phyloP scores from a whole-genome alignment of 306 rosid species.

The Vigna unguiculata region DNA sequence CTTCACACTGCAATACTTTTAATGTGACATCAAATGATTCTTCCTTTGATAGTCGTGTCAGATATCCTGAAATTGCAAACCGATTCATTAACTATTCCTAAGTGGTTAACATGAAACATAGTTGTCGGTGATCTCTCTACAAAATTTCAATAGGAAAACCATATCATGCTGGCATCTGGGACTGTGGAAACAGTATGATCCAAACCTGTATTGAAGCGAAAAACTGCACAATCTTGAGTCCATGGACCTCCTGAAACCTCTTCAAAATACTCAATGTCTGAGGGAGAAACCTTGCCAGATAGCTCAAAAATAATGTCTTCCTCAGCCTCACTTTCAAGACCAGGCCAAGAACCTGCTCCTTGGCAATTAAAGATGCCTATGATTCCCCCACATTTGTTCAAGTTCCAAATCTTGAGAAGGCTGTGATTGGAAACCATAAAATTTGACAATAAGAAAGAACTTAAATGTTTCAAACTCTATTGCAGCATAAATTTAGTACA shows the following conservation, averaged over 20 bases:
- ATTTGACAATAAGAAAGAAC: slow-evolving; percentile 3
- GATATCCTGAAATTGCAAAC: slow-evolving; percentile 20
- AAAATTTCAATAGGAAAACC: background rate
- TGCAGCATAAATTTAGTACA: background rate
- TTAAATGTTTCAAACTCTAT: background rate
- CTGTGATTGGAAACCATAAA: slow-evolving; percentile 22
- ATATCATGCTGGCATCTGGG: background rate
- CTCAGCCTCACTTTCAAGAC: slow-evolving; percentile 20
- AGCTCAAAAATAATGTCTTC: slow-evolving; percentile 14
- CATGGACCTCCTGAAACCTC: slow-evolving; percentile 14
- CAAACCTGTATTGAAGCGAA: slow-evolving; percentile 22
- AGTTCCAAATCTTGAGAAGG: slow-evolving; percentile 40
- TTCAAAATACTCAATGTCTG: slow-evolving; percentile 33
- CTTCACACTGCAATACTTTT: slow-evolving; percentile 35
- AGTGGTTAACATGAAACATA: background rate
- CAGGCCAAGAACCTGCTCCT: slow-evolving; percentile 37
- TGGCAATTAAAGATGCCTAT: slow-evolving; percentile 33
- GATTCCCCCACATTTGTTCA: slow-evolving; percentile 35
- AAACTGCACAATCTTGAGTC: slow-evolving; percentile 35
- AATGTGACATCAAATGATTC: slow-evolving; percentile 31
- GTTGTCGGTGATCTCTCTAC: background rate
- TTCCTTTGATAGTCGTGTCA: slow-evolving; percentile 20
- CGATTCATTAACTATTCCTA: background rate
- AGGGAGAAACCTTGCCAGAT: slow-evolving; percentile 26
- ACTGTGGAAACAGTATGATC: background rate